Evolutionary conservation across 2,329 filamentous ascomycete genomes (phyloP).

Genomic region (Alternaria incomplexa): DNA sequence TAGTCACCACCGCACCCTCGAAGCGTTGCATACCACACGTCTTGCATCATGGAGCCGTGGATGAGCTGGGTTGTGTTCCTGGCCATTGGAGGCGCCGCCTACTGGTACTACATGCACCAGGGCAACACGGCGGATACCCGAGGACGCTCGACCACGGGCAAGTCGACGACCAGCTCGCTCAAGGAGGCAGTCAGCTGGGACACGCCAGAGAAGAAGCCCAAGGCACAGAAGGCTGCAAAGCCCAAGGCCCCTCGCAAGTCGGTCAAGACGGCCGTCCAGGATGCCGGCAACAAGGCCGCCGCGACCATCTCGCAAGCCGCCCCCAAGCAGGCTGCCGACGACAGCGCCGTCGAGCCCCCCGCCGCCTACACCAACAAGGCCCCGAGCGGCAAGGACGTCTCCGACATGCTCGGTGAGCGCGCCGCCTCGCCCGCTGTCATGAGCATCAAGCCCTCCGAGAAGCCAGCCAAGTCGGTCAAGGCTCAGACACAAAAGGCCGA

Average conservation of each 20-base stretch:
- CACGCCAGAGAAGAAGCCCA: slow-evolving; percentile 32
- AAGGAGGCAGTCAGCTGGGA: slow-evolving; percentile 37
- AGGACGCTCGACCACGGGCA: slow-evolving; percentile 38
- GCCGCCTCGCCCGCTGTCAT: slow-evolving; percentile 74
- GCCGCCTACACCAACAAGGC: slow-evolving; percentile 53
- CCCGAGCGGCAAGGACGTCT: slow-evolving; percentile 72
- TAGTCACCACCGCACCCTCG: not conserved
- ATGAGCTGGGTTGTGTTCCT: slow-evolving; percentile 43
- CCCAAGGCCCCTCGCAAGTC: slow-evolving; percentile 44
- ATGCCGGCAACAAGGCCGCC: slow-evolving; percentile 41
- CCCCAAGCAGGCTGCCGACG: slow-evolving; percentile 77
- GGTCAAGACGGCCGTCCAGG: slow-evolving; percentile 43
- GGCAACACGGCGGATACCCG: slow-evolving; percentile 28
- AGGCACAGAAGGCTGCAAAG: slow-evolving; percentile 37
- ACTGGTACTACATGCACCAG: slow-evolving; percentile 38
- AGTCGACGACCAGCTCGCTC: slow-evolving; percentile 26
- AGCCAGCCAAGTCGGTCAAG: slow-evolving; percentile 64
- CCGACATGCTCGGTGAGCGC: slow-evolving; percentile 87
- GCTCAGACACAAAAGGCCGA: slow-evolving; percentile 65
- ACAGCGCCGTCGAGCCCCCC: slow-evolving; percentile 69
- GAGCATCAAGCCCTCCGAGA: slow-evolving; percentile 73
- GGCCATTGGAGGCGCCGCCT: slow-evolving; percentile 33
- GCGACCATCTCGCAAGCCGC: slow-evolving; percentile 53
- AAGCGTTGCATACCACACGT: not conserved
- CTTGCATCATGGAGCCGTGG: slow-evolving; percentile 39